Evolutionary conservation across 805 yeast species (phyloP).

Genomic region (Vanderwaltozyma polyspora): DNA sequence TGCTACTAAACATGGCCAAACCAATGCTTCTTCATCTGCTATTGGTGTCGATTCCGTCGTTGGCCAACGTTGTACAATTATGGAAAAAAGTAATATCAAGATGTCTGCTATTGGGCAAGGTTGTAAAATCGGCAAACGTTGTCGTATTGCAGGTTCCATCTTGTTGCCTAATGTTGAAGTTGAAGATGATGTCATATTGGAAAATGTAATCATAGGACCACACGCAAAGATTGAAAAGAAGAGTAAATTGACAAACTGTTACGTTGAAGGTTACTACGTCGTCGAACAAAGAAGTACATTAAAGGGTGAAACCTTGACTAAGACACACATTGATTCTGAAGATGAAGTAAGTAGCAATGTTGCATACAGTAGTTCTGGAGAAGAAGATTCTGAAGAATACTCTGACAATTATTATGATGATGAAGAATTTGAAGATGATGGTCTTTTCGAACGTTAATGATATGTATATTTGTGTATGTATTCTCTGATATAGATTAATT

Average conservation of each 20-base stretch:
- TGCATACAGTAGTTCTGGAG: constrained; percentile 28
- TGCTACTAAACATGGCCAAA: constrained; percentile 19
- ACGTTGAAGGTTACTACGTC: constrained; percentile 68
- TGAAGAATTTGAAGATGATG: constrained; percentile 44
- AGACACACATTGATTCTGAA: constrained; percentile 19
- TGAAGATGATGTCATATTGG: constrained; percentile 65
- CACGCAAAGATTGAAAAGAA: constrained; percentile 53
- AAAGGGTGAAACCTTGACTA: constrained; percentile 50
- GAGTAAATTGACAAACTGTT: constrained; percentile 63
- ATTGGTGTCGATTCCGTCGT: constrained; percentile 82
- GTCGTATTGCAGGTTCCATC: constrained; percentile 81
- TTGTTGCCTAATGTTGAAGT: constrained; percentile 58
- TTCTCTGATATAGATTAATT: too few relatives aligned
- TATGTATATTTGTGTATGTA: background rate
- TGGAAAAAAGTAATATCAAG: constrained; percentile 79
- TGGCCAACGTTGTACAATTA: constrained; percentile 55
- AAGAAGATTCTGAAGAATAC: constrained; percentile 23
- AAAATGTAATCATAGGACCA: constrained; percentile 79
- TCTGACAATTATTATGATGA: constrained; percentile 35
- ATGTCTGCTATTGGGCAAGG: constrained; percentile 67
- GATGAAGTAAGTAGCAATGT: constrained; percentile 17
- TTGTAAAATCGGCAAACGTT: constrained; percentile 73
- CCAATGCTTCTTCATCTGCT: constrained; percentile 43
- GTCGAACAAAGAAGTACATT: constrained; percentile 44
- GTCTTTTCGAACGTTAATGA: constrained; percentile 41